A percentile compares a stretch with the other conserved stretches of the same genome.
Conservation (phyloP, 257 asterid species). For the Penstemon davidsonii region DNA sequence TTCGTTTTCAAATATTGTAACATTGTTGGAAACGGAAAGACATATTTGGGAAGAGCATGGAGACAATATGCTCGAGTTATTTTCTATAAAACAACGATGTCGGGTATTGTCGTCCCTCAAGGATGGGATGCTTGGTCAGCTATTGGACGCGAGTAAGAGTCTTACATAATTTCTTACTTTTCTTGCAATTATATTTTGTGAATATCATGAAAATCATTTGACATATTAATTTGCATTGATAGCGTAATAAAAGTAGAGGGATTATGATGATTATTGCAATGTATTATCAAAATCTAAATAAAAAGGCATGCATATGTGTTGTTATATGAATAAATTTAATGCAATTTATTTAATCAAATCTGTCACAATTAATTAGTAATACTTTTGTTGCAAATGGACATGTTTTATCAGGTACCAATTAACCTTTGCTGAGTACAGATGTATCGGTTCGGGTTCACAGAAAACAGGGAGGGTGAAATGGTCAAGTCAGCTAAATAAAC, state of each 20-base stretch:
- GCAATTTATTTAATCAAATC: no score
- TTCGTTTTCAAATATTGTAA: slow-evolving; percentile 46
- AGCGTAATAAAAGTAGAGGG: no score
- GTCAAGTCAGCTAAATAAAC: slow-evolving; percentile 38
- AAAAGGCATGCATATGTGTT: no score
- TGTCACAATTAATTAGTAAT: neutral
- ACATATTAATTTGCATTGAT: no score
- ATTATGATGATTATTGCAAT: no score
- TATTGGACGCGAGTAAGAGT: slow-evolving; percentile 47
- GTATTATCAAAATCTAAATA: no score
- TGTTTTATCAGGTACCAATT: slow-evolving; percentile 40
- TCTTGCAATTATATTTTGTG: neutral
- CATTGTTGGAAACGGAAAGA: slow-evolving; percentile 39
- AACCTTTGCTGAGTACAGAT: slow-evolving; percentile 54
- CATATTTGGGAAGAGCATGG: slow-evolving; percentile 70
- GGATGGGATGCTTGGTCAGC: slow-evolving; percentile 63
- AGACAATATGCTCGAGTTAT: slow-evolving; percentile 64
- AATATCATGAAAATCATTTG: no score
- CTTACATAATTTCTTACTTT: neutral
- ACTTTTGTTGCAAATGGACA: neutral
- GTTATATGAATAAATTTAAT: neutral
- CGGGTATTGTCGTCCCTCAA: slow-evolving; percentile 42
- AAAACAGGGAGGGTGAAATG: slow-evolving; percentile 53
- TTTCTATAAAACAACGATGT: slow-evolving; percentile 46
- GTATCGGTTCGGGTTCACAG: slow-evolving; percentile 60